These are phyloP conservation scores for Kentomonas sorsogonicus DNA, from an alignment of 208 protist species.

Conservation along the genomic window DNA sequence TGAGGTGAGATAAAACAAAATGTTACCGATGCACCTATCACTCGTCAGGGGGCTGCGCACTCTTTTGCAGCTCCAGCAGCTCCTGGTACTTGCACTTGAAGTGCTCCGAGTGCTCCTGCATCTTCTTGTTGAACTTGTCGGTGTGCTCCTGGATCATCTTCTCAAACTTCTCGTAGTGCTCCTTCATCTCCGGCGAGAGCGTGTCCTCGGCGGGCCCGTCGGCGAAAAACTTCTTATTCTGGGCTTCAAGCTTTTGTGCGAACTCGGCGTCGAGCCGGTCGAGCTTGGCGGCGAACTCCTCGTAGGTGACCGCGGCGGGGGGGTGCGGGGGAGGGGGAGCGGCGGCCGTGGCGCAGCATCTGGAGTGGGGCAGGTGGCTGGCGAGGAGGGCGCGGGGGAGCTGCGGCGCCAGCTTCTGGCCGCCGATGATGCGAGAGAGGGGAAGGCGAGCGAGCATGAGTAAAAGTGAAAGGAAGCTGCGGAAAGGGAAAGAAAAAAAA, in stretches of 20 bases:
- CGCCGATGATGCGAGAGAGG: no score
- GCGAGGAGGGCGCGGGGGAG: neutral
- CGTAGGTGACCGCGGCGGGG: slow-evolving; percentile 76
- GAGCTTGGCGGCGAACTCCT: slow-evolving; percentile 86
- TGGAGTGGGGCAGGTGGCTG: slow-evolving; percentile 6
- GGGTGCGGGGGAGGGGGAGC: neutral
- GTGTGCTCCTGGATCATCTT: slow-evolving; percentile 92
- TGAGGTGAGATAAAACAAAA: neutral
- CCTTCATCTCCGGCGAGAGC: slow-evolving; percentile 89
- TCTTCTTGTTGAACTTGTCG: slow-evolving; percentile 92
- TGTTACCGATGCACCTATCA: slow-evolving; percentile 21
- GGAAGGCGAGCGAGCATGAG: neutral
- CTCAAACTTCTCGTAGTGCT: slow-evolving; percentile 91
- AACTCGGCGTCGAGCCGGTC: slow-evolving; percentile 89
- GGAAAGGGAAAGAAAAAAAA: no score
- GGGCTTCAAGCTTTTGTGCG: slow-evolving; percentile 89
- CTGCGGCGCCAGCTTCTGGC: neutral
- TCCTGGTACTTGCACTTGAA: slow-evolving; percentile 89
- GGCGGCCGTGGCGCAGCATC: neutral
- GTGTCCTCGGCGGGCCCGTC: slow-evolving; percentile 87
- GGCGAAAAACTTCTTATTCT: slow-evolving; percentile 91
- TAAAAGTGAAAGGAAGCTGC: no score
- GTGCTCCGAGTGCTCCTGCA: slow-evolving; percentile 88
- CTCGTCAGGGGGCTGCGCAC: slow-evolving; percentile 83
- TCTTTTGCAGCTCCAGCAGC: slow-evolving; percentile 90